Percentiles rank a stretch among this genome's conserved stretches.
phyloP scores from a whole-genome alignment of 1,139 yeast species.

The Pichiaceae sp. region DNA sequence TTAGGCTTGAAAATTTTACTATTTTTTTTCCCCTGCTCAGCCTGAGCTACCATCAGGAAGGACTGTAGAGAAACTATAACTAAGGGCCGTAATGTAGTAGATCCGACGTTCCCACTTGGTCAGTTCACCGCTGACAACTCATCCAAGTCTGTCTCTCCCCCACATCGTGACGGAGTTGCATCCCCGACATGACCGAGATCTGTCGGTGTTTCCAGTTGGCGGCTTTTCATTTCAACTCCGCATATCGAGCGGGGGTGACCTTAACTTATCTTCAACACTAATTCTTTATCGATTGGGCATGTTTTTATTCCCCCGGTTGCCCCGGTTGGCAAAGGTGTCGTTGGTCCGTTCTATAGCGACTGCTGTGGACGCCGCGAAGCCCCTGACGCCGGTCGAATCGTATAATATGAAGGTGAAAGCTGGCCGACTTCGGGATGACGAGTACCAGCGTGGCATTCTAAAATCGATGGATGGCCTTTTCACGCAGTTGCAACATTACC shows the following conservation, averaged over 20 bases:
- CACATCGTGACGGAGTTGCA: too few species aligned
- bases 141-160: background rate
- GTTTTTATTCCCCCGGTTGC: background rate
- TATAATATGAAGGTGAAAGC: constrained; percentile 35
- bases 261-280: too few species aligned
- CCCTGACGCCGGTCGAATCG: constrained; percentile 33
- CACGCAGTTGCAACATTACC: constrained; percentile 34
- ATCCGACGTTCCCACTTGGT: background rate
- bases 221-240: too few species aligned
- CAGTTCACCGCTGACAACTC: background rate
- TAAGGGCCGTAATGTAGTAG: too few species aligned
- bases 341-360: background rate
- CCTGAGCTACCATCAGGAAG: too few species aligned
- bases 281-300: too few species aligned
- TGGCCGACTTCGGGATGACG: constrained; percentile 44
- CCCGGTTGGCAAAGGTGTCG: background rate
- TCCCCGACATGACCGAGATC: too few species aligned
- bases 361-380: background rate
- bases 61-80: too few species aligned
- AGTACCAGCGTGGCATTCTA: constrained; percentile 52
- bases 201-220: too few species aligned
- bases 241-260: too few species aligned
- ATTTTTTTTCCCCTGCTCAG: background rate
- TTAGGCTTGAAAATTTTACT: background rate
- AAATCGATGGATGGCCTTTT: constrained; percentile 47